Evolutionary conservation across 108 stramenopile genomes (phyloP).

Genomic region (Cyclotella kingstonii): DNA sequence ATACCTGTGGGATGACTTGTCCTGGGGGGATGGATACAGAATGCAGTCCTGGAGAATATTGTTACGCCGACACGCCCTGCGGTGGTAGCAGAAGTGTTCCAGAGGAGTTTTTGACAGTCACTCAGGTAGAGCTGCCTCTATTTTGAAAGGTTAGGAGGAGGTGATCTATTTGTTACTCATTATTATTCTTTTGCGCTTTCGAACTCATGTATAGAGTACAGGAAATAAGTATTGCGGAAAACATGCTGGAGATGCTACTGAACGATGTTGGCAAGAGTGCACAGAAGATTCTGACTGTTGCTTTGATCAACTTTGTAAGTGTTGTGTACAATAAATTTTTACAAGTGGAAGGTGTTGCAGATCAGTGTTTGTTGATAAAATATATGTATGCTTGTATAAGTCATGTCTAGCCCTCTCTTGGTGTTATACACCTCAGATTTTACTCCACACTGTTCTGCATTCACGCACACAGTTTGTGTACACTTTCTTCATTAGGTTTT

Average conservation of each 20-base stretch:
- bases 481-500: slow-evolving; percentile 1
- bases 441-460: too few relatives aligned
- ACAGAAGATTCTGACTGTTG: slow-evolving; percentile 4
- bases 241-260: slow-evolving; percentile 10
- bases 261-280: slow-evolving; percentile 11
- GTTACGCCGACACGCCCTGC: slow-evolving; percentile 83
- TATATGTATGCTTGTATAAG: too few relatives aligned
- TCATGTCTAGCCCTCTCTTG: too few relatives aligned
- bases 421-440: too few relatives aligned
- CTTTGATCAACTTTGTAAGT: slow-evolving; percentile 15
- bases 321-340: background rate
- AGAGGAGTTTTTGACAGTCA: background rate
- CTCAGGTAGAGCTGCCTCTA: slow-evolving; percentile 2
- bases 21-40: slow-evolving; percentile 58
- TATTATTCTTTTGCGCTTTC: too few relatives aligned
- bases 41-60: slow-evolving; percentile 63
- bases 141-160: background rate
- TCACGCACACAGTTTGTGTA: background rate
- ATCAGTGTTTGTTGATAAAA: background rate
- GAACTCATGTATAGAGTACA: too few relatives aligned
- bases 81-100: slow-evolving; percentile 13
- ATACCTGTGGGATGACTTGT: slow-evolving; percentile 57
- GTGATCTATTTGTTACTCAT: background rate
- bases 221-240: slow-evolving; percentile 8
- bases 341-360: background rate